phyloP scores from a whole-genome alignment of 2,329 filamentous ascomycete species.

The Ophiocordyceps unilateralis region DNA sequence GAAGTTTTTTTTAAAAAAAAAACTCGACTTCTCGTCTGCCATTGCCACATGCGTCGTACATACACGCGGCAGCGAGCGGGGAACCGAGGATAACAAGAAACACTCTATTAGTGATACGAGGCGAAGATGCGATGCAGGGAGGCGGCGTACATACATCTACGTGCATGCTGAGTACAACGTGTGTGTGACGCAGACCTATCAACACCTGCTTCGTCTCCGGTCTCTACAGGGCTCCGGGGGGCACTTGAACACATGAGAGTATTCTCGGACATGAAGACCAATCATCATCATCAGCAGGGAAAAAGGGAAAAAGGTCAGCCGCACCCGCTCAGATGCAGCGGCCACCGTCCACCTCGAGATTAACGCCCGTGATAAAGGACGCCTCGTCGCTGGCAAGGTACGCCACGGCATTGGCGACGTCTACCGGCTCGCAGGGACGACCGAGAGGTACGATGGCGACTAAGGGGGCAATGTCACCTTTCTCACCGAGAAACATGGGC shows the following conservation, averaged over 20 bases:
- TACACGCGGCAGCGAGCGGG: not conserved
- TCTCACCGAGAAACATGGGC: slow-evolving; percentile 38
- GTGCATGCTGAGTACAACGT: too few species aligned
- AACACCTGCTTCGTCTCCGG: too few species aligned
- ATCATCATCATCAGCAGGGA: not conserved
- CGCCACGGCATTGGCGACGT: slow-evolving; percentile 54
- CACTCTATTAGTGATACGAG: too few species aligned
- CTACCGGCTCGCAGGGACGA: slow-evolving; percentile 36
- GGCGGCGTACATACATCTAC: too few species aligned
- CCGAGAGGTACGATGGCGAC: slow-evolving; percentile 37
- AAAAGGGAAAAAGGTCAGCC: too few species aligned
- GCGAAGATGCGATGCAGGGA: too few species aligned
- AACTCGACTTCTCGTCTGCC: too few species aligned
- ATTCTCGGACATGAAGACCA: too few species aligned
- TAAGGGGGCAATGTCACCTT: slow-evolving; percentile 40
- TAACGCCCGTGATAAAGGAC: slow-evolving; percentile 54
- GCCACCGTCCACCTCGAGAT: slow-evolving; percentile 32
- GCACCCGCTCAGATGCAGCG: slow-evolving; percentile 8
- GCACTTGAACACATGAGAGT: too few species aligned
- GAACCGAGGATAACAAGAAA: not conserved
- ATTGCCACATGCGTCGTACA: not conserved
- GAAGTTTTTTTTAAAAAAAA: too few species aligned
- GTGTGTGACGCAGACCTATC: too few species aligned
- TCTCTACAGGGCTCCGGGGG: too few species aligned
- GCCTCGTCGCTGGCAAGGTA: slow-evolving; percentile 58